These are phyloP conservation scores for Acrocalymma vagum DNA, from an alignment of 2,329 filamentous ascomycete genomes.

Conservation along the genomic window DNA sequence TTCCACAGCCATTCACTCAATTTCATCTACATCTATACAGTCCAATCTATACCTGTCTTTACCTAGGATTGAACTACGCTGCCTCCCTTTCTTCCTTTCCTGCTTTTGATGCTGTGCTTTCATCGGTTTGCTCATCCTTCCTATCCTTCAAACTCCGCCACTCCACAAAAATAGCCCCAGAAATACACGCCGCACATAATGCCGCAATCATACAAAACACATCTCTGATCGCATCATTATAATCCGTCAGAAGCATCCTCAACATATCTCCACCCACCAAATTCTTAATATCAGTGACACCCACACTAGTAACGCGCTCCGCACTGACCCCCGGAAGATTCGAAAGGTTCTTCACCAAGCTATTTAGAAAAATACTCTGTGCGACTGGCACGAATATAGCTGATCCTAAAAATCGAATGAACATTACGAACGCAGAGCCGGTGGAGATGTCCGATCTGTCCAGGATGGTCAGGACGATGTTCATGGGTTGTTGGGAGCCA, in stretches of 20 bases:
- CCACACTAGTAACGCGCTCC: slow-evolving; percentile 3
- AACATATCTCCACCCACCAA: slow-evolving; percentile 1
- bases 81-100: no score
- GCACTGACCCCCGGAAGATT: slow-evolving; percentile 11
- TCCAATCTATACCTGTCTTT: no score
- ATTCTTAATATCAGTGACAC: slow-evolving; percentile 1
- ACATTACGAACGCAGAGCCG: slow-evolving; percentile 45
- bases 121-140: slow-evolving; percentile 22
- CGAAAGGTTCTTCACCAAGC: slow-evolving; percentile 15
- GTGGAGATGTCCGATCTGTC: slow-evolving; percentile 42
- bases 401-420: slow-evolving; percentile 53
- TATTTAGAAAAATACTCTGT: slow-evolving; percentile 41
- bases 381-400: slow-evolving; percentile 52
- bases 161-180: slow-evolving; percentile 65
- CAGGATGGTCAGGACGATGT: slow-evolving; percentile 49
- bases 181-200: no score
- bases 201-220: no score
- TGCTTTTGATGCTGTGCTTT: no score
- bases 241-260: not conserved
- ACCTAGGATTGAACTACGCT: no score
- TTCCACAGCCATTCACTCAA: no score
- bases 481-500: slow-evolving; percentile 49
- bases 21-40: no score
- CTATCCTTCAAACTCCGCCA: slow-evolving; percentile 75
- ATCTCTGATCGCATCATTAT: slow-evolving; percentile 9